A percentile compares a stretch with the other conserved stretches of the same genome.
phyloP scores from a whole-genome alignment of 495 filamentous ascomycete species.

The Neurospora tetrasperma region DNA sequence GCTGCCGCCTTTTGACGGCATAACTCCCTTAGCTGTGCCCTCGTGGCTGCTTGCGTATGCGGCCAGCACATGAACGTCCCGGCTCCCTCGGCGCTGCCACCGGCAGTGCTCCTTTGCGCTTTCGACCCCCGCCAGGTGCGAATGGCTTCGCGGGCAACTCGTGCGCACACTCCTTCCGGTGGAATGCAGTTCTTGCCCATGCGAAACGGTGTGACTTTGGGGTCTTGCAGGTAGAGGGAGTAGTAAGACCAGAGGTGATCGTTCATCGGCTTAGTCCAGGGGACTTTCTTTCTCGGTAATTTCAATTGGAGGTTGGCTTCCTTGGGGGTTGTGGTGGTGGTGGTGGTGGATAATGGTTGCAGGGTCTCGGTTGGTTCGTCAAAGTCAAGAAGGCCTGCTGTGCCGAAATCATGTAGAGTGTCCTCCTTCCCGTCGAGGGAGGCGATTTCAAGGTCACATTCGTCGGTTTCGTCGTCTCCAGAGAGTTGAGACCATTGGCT shows the following conservation, averaged over 20 bases:
- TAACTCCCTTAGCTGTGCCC: slow-evolving; percentile 69
- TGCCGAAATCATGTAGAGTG: slow-evolving; percentile 5
- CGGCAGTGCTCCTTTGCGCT: slow-evolving; percentile 30
- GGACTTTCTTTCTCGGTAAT: slow-evolving; percentile 27
- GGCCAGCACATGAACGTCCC: slow-evolving; percentile 56
- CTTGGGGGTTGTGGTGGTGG: background rate
- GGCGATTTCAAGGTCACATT: slow-evolving; percentile 26
- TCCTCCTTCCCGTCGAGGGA: slow-evolving; percentile 25
- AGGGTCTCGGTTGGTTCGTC: slow-evolving; percentile 4
- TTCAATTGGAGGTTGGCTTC: slow-evolving; percentile 13
- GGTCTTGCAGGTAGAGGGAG: slow-evolving; percentile 76
- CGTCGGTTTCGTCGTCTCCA: slow-evolving; percentile 32
- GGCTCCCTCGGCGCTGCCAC: slow-evolving; percentile 41
- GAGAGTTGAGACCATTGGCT: slow-evolving; percentile 38
- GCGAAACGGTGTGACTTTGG: slow-evolving; percentile 87
- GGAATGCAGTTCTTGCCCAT: slow-evolving; percentile 78
- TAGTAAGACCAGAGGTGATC: slow-evolving; percentile 91
- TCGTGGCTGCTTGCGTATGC: slow-evolving; percentile 68
- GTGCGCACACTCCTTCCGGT: slow-evolving; percentile 79
- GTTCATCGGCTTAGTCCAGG: slow-evolving; percentile 86
- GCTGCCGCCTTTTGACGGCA: slow-evolving; percentile 71
- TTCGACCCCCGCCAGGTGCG: slow-evolving; percentile 67
- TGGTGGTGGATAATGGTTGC: background rate
- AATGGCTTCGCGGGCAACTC: slow-evolving; percentile 77
- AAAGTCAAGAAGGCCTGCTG: slow-evolving; percentile 3